A percentile compares a stretch with the other conserved stretches of the same genome.
These are phyloP conservation scores for Stemphylium vesicarium DNA, from an alignment of 2,329 filamentous ascomycete species.

Conservation along the genomic window DNA sequence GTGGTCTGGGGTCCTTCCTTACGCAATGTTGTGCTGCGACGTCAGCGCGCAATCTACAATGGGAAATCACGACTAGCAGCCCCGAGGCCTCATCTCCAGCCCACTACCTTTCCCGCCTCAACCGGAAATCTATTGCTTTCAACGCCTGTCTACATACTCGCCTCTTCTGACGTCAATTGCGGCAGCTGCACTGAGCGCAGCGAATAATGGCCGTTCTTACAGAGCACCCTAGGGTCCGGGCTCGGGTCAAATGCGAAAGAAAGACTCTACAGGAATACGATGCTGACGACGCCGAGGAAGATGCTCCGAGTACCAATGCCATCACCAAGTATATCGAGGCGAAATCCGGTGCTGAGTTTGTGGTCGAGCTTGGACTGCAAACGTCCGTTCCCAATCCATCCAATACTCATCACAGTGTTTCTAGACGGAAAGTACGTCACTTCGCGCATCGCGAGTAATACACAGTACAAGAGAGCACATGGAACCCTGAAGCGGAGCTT, in stretches of 20 bases:
- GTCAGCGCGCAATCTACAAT: background rate
- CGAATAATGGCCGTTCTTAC: slow-evolving; percentile 29
- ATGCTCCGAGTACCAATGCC: background rate
- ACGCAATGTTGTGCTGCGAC: background rate
- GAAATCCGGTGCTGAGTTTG: slow-evolving; percentile 32
- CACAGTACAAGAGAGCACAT: background rate
- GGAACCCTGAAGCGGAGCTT: background rate
- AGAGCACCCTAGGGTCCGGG: slow-evolving; percentile 17
- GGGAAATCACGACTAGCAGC: background rate
- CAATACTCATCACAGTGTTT: background rate
- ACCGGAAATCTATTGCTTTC: too few relatives aligned
- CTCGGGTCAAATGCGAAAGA: slow-evolving; percentile 28
- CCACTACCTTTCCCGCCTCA: background rate
- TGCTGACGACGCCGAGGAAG: slow-evolving; percentile 24
- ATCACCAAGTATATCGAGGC: slow-evolving; percentile 44
- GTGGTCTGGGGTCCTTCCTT: background rate
- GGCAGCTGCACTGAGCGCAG: too few relatives aligned
- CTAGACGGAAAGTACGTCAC: background rate
- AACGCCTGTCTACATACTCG: too few relatives aligned
- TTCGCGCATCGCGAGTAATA: background rate
- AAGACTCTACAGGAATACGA: slow-evolving; percentile 33
- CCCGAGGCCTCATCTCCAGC: background rate
- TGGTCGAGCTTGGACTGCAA: slow-evolving; percentile 7
- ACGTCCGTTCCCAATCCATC: background rate
- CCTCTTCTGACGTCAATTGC: too few relatives aligned